phyloP scores from a whole-genome alignment of 2,329 filamentous ascomycete genomes.

The Alternaria brassicae region DNA sequence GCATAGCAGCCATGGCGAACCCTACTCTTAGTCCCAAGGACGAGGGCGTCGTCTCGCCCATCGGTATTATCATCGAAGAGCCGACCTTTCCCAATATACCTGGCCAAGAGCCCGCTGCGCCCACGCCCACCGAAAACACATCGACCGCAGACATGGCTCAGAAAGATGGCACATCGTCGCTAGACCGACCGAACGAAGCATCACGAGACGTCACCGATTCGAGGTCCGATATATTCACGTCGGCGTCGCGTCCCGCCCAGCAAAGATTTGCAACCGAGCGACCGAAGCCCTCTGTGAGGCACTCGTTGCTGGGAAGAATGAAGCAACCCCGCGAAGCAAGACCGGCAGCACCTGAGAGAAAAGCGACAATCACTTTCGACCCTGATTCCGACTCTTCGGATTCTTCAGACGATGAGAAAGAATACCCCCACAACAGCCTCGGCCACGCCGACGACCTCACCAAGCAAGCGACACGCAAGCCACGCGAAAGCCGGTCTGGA shows the following conservation, averaged over 20 bases:
- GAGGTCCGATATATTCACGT: neutral
- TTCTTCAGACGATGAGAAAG: constrained; percentile 37
- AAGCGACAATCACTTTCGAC: constrained; percentile 41
- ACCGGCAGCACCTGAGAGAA: constrained; percentile 23
- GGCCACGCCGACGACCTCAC: constrained; percentile 21
- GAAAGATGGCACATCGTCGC: neutral
- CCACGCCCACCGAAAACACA: neutral
- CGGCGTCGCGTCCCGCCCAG: constrained; percentile 28
- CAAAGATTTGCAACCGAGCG: constrained; percentile 42
- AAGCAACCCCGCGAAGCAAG: constrained; percentile 21
- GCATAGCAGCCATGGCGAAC: constrained; percentile 26
- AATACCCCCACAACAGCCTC: constrained; percentile 22
- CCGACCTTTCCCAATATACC: constrained; percentile 33
- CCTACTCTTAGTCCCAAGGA: constrained; percentile 10
- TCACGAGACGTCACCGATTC: neutral
- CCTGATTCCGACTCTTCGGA: constrained; percentile 34
- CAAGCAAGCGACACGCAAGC: constrained; percentile 12
- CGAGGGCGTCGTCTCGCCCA: constrained; percentile 22
- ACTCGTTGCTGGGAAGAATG: constrained; percentile 30
- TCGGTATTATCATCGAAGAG: constrained; percentile 32
- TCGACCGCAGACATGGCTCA: neutral
- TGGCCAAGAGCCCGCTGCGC: constrained; percentile 9
- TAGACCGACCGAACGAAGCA: neutral
- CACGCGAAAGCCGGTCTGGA: constrained; percentile 17
- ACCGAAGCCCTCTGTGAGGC: constrained; percentile 33